phyloP scores from a whole-genome alignment of 768 basidiomycete genomes.

The Termitomyces heimii region DNA sequence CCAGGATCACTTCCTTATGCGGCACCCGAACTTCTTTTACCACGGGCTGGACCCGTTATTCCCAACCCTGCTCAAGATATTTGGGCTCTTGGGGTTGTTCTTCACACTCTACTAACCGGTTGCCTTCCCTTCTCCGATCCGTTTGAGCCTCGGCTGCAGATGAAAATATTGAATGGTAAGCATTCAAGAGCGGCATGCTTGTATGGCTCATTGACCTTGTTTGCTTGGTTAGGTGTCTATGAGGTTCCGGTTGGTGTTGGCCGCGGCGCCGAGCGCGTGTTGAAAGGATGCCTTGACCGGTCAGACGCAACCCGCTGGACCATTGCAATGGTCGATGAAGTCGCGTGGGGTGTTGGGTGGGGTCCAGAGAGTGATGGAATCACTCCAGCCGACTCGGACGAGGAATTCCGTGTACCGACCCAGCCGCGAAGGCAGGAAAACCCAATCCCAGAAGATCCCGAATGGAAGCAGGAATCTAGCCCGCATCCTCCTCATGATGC shows the following conservation, averaged over 20 bases:
- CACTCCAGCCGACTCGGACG: conserved; percentile 24
- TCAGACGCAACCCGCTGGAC: conserved; percentile 64
- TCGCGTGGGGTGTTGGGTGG: conserved; percentile 78
- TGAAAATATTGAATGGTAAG: conserved; percentile 85
- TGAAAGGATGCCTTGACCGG: conserved; percentile 75
- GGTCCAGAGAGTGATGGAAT: conserved; percentile 45
- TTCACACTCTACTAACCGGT: conserved; percentile 82
- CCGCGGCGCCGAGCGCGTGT: conserved; percentile 58
- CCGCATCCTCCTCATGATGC: conserved; percentile 26
- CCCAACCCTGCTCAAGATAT: conserved; percentile 82
- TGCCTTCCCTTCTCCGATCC: conserved; percentile 83
- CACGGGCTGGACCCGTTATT: conserved; percentile 35
- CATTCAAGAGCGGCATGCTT: not conserved
- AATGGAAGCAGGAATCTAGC: conserved; percentile 22
- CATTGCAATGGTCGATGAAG: conserved; percentile 74
- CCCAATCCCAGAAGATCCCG: conserved; percentile 11
- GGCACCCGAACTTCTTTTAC: conserved; percentile 78
- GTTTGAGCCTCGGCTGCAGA: conserved; percentile 86
- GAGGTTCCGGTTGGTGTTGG: conserved; percentile 52
- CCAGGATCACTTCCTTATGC: conserved; percentile 90
- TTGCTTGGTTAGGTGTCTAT: conserved; percentile 46
- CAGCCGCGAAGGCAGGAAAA: conserved; percentile 20
- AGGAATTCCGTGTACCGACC: conserved; percentile 17
- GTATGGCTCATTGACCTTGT: conserved; percentile 7
- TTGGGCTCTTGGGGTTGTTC: conserved; percentile 91